Evolutionary conservation across 495 filamentous ascomycete genomes (phyloP).

Genomic region (Cenococcum geophilum): DNA sequence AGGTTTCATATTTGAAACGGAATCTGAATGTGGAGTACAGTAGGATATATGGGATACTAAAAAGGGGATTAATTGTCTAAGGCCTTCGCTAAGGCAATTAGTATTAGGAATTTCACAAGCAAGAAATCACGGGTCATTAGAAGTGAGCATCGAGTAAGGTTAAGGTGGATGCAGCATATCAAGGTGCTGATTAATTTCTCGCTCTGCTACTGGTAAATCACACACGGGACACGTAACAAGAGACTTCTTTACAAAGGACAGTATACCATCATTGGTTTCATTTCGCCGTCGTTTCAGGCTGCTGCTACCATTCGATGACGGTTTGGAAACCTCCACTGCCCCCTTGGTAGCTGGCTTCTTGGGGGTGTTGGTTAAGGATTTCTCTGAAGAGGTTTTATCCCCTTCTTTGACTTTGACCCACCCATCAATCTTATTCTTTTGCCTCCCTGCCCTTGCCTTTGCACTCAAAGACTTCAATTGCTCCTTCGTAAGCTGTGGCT

Average conservation of each 20-base stretch:
- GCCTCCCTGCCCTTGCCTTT: conserved; percentile 34
- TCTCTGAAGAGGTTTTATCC: conserved; percentile 12
- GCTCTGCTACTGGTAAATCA: conserved; percentile 16
- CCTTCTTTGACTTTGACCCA: conserved; percentile 27
- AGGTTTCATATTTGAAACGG: too few species aligned
- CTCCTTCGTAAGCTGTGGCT: conserved; percentile 34
- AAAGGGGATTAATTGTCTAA: too few species aligned
- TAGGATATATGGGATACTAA: too few species aligned
- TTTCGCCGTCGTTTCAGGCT: background rate
- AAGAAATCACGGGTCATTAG: too few species aligned
- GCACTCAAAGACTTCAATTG: conserved; percentile 29
- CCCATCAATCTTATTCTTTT: conserved; percentile 38
- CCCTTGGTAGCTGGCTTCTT: background rate
- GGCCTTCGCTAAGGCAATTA: too few species aligned
- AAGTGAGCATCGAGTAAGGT: background rate
- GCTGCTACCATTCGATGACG: background rate
- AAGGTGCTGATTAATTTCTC: conserved; percentile 33
- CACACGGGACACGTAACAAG: conserved; percentile 29
- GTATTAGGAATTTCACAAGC: too few species aligned
- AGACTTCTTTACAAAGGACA: conserved; percentile 11
- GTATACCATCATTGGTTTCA: conserved; percentile 1
- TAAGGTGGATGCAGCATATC: conserved; percentile 31
- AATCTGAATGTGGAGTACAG: too few species aligned
- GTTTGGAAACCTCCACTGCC: background rate
- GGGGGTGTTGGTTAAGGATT: background rate